Base-by-base conservation (phyloP, 352 stramenopile species). In the Hyaloperonospora arabidopsidis region DNA sequence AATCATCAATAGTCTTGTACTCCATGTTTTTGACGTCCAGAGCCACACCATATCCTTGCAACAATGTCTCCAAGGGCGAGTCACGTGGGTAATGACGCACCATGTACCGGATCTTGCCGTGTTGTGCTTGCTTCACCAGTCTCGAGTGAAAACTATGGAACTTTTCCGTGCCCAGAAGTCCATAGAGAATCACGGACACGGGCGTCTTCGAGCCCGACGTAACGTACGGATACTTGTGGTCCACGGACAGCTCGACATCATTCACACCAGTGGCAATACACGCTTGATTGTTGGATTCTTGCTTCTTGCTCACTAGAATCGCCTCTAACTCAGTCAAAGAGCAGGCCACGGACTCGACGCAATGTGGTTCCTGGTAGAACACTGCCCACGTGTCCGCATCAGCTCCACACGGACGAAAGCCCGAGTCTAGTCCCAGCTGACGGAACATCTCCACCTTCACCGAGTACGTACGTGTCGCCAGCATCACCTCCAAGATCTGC, bases 1-100 rank as follows among this genome's bases (percentile, higher is more conserved):
- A 89, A 61, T 97, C 90, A 58, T 98, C 92, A 52, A 97, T 92
- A 7, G 91, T 97, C 62, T 96, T 95, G 69, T 98, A 98, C 67
- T 98, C 93, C 84, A 97, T 97, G 65, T 98, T 97, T 67, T 98
- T 98, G 52, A 98, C 96, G 52, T 98, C 89, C 25, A 98, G 65
- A 2, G 83, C 78, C 23, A 97, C 87, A 8, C 91, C 91, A 52
- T 97, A 98, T 17, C 93, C 93, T 47, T 96, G 86, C 8, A 97
- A 57, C 36, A 88, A 61, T 41, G 89, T 95, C 57, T 85, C 70
- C 36, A 88, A 48, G 11, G 52, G 67, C 32, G 81, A 76, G 47
- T 92, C 69, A 38, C 72, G 74, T 2, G 86, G 69, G 17, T 76
- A 90, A 47, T 93, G 86, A 28, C 86, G 84, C 35, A 89, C 65